Evolutionary conservation across 2,329 filamentous ascomycete genomes (phyloP).

Genomic region (Hypoxylon sp.): DNA sequence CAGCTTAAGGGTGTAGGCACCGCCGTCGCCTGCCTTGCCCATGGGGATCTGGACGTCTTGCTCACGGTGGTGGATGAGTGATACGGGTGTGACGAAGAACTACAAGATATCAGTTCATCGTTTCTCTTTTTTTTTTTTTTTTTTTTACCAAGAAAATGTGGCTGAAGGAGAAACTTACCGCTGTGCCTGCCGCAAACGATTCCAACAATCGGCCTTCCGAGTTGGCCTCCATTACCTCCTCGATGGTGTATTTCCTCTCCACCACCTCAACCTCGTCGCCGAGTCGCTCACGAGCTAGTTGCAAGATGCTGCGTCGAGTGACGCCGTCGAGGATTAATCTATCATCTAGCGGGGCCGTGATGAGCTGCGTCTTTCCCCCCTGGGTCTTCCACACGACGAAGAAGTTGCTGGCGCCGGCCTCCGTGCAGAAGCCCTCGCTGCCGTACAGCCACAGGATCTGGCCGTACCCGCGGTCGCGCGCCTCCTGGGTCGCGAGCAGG

Average conservation of each 20-base stretch:
- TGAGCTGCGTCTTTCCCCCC: constrained; percentile 73
- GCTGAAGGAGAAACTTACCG: constrained; percentile 66
- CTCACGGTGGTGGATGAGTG: constrained; percentile 74
- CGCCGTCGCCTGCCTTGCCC: constrained; percentile 63
- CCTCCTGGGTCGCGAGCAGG: constrained; percentile 81
- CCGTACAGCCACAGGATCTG: constrained; percentile 97
- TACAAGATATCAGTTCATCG: constrained; percentile 49
- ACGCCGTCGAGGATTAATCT: constrained; percentile 89
- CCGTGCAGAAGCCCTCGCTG: constrained; percentile 80
- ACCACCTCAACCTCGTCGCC: constrained; percentile 73
- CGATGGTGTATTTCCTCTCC: constrained; percentile 85
- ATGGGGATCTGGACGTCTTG: constrained; percentile 72
- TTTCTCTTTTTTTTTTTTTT: background rate
- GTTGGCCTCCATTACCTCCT: constrained; percentile 78
- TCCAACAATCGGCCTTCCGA: constrained; percentile 83
- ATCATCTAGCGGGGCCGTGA: constrained; percentile 86
- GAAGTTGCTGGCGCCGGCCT: constrained; percentile 93
- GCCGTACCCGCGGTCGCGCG: constrained; percentile 78
- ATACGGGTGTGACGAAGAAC: constrained; percentile 78
- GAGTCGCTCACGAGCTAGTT: constrained; percentile 75
- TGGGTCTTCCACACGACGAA: constrained; percentile 82
- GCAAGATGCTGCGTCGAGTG: constrained; percentile 83
- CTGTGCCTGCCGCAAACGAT: constrained; percentile 88
- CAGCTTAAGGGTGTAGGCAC: constrained; percentile 68
- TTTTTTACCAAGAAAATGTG: background rate